Conservation (phyloP, 2,329 filamentous ascomycete genomes). For the Claviceps sp. region DNA sequence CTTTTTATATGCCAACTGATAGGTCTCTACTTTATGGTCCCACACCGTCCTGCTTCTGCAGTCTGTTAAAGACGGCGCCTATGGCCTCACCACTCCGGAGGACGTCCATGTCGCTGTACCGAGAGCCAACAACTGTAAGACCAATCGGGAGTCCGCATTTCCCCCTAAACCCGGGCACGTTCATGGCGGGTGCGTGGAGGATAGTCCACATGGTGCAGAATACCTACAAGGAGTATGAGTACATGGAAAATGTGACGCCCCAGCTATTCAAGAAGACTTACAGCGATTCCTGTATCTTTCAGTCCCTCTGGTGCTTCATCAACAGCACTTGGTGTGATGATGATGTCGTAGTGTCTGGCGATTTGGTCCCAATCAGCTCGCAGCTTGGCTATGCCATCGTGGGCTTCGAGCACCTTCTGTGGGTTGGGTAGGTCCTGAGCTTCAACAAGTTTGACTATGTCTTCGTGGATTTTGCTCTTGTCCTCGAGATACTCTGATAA, state of each 20-base stretch:
- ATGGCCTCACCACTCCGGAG: conserved; percentile 27
- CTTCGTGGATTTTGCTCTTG: conserved; percentile 31
- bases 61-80: conserved; percentile 17
- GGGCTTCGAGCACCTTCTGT: conserved; percentile 34
- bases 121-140: conserved; percentile 34
- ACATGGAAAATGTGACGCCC: neutral
- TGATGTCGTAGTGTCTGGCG: conserved; percentile 34
- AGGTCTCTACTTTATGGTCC: neutral
- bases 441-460: conserved; percentile 37
- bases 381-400: conserved; percentile 39
- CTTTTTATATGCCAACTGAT: no score
- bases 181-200: conserved; percentile 49
- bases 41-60: neutral
- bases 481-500: conserved; percentile 36
- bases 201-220: conserved; percentile 16
- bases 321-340: conserved; percentile 43
- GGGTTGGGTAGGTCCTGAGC: conserved; percentile 29
- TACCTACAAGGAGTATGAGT: conserved; percentile 2
- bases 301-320: conserved; percentile 45
- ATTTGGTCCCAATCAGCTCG: conserved; percentile 42
- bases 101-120: conserved; percentile 32
- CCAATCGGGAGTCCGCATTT: conserved; percentile 42
- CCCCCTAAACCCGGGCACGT: conserved; percentile 49
- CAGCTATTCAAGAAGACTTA: conserved; percentile 13
- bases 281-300: conserved; percentile 38